phyloP scores from a whole-genome alignment of 441 rosid species.

The Jatropha podagrica region DNA sequence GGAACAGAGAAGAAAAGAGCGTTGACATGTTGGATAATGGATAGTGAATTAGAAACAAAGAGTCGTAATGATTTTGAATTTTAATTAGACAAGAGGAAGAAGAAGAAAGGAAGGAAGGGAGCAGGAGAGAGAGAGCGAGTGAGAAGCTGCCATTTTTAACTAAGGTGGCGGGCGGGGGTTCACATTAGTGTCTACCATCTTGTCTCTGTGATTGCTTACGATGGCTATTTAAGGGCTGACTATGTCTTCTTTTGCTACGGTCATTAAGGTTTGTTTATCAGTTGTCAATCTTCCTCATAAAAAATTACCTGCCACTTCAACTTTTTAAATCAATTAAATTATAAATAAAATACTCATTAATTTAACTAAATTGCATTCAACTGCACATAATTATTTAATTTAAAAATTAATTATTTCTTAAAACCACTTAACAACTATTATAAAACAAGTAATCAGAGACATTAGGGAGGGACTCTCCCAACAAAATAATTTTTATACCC shows the following conservation, averaged over 20 bases:
- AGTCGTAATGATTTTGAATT: not conserved
- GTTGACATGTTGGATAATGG: slow-evolving; percentile 28
- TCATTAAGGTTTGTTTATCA: not conserved
- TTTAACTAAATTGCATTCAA: too few species aligned
- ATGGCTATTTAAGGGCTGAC: not conserved
- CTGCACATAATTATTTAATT: too few species aligned
- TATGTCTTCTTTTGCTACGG: not conserved
- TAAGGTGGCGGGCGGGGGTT: slow-evolving; percentile 9
- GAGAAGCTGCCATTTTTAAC: slow-evolving; percentile 9
- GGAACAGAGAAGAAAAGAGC: slow-evolving; percentile 24
- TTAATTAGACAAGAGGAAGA: not conserved
- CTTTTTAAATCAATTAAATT: too few species aligned
- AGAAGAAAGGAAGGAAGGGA: not conserved
- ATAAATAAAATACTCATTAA: too few species aligned
- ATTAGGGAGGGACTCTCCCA: too few species aligned
- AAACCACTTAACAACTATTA: too few species aligned
- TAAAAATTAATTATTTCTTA: too few species aligned
- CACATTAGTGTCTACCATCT: not conserved
- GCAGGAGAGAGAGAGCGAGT: too few species aligned
- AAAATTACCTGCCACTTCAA: not conserved
- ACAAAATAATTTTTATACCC: too few species aligned
- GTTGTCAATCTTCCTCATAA: not conserved
- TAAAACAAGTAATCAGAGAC: too few species aligned
- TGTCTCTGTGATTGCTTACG: not conserved
- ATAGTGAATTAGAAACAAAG: slow-evolving; percentile 6